Conservation (phyloP, 345 rosid genomes). For the Passiflora organensis region DNA sequence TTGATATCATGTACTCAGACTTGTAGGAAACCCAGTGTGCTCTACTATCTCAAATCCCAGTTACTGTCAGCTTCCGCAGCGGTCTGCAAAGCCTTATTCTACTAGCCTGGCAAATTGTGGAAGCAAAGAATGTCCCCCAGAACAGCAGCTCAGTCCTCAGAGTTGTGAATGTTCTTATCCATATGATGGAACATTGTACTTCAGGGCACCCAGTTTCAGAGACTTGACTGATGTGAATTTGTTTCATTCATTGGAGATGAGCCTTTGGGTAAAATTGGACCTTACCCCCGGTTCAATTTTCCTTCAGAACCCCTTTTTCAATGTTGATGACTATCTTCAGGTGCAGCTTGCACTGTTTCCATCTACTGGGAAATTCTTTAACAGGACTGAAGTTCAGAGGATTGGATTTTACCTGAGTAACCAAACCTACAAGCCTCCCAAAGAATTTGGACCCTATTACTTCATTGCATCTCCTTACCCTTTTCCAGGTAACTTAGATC, state of each 20-base stretch:
- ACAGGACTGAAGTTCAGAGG: slow-evolving; percentile 55
- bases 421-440: slow-evolving; percentile 85
- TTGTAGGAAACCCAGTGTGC: slow-evolving; percentile 88
- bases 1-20: slow-evolving; percentile 40
- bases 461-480: slow-evolving; percentile 81
- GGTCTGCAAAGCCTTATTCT: slow-evolving; percentile 49
- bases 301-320: slow-evolving; percentile 78
- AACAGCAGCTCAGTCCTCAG: slow-evolving; percentile 85
- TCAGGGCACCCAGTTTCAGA: slow-evolving; percentile 73
- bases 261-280: slow-evolving; percentile 64
- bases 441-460: slow-evolving; percentile 76
- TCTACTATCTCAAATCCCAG: slow-evolving; percentile 51
- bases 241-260: slow-evolving; percentile 76
- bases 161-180: slow-evolving; percentile 90
- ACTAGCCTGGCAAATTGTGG: slow-evolving; percentile 75
- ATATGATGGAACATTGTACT: slow-evolving; percentile 75
- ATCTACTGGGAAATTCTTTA: slow-evolving; percentile 46
- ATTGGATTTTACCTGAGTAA: slow-evolving; percentile 79
- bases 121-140: slow-evolving; percentile 46
- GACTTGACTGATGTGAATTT: slow-evolving; percentile 48
- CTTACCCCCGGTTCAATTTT: slow-evolving; percentile 81
- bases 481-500: slow-evolving; percentile 57
- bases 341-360: slow-evolving; percentile 78
- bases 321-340: slow-evolving; percentile 83
- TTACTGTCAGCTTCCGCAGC: slow-evolving; percentile 70